These are phyloP conservation scores for Aspergillus coremiiformis DNA, from an alignment of 495 filamentous ascomycete species.

Conservation along the genomic window DNA sequence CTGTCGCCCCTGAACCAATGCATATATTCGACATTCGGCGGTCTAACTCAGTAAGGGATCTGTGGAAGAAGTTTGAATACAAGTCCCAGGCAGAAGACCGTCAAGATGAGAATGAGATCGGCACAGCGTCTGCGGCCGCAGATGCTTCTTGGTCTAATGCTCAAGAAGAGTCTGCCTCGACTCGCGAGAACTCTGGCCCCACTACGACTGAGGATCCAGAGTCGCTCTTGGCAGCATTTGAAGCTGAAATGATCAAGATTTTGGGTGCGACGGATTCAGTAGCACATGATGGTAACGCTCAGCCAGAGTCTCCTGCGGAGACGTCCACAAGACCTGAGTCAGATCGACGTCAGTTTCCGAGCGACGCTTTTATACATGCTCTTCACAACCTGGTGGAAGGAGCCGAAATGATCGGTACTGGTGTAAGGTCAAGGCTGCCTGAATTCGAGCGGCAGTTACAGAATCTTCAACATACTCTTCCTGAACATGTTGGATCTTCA, in stretches of 20 bases:
- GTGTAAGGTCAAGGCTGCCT: slow-evolving; percentile 30
- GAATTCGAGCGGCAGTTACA: slow-evolving; percentile 35
- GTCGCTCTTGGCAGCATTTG: slow-evolving; percentile 44
- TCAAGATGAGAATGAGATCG: slow-evolving; percentile 1
- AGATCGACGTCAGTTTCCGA: slow-evolving; percentile 16
- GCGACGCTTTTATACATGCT: slow-evolving; percentile 26
- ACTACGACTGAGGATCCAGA: slow-evolving; percentile 14
- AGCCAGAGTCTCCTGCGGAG: slow-evolving; percentile 10
- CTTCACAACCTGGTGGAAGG: slow-evolving; percentile 30
- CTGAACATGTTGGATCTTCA: slow-evolving; percentile 35
- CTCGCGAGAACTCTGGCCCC: not conserved
- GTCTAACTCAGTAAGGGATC: slow-evolving; percentile 35
- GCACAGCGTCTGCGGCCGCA: not conserved
- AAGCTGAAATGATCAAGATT: slow-evolving; percentile 45
- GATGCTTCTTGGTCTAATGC: not conserved
- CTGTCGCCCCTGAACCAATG: slow-evolving; percentile 22
- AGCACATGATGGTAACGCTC: slow-evolving; percentile 7
- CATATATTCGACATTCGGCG: slow-evolving; percentile 45
- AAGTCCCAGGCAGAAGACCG: not conserved
- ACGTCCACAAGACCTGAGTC: slow-evolving; percentile 10
- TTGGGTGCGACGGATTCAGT: slow-evolving; percentile 21
- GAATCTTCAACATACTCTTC: slow-evolving; percentile 33
- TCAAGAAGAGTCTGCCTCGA: slow-evolving; percentile 1
- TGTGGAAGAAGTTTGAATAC: slow-evolving; percentile 34
- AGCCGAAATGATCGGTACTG: slow-evolving; percentile 30